phyloP scores from a whole-genome alignment of 2,329 filamentous ascomycete genomes.

The Cercospora citrullina region DNA sequence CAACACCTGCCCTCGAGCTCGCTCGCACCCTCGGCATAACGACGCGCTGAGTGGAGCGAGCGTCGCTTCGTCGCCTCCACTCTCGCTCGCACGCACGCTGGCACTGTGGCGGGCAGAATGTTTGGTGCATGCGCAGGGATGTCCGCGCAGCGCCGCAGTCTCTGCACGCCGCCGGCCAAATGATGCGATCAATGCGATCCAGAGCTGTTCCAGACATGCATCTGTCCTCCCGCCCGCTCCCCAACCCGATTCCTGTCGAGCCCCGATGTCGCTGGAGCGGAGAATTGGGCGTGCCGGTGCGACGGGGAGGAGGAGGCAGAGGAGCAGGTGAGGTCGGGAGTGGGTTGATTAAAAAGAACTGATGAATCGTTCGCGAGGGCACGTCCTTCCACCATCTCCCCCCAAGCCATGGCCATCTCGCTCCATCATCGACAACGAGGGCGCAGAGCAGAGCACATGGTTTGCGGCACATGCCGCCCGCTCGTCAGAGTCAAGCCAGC shows the following conservation, averaged over 20 bases:
- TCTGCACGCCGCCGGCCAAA: conserved; percentile 7
- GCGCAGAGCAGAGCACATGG: neutral
- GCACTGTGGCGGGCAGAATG: conserved; percentile 1
- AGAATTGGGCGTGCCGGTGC: neutral
- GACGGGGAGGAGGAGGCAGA: neutral
- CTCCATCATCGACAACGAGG: neutral
- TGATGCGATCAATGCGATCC: neutral
- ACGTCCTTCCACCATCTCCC: neutral
- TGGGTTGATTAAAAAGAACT: neutral
- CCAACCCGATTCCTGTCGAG: conserved; percentile 1
- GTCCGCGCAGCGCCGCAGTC: neutral
- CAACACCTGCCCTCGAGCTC: neutral
- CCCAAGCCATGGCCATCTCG: neutral
- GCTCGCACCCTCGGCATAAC: conserved; percentile 4
- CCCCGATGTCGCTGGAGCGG: neutral
- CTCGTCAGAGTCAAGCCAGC: neutral
- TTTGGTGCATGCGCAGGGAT: conserved; percentile 6
- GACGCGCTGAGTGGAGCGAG: neutral
- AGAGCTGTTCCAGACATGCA: neutral
- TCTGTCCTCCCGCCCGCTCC: neutral
- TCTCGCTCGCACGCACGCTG: neutral
- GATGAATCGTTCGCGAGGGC: neutral
- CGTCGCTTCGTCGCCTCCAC: neutral
- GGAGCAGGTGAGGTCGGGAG: neutral
- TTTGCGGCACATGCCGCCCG: neutral